These are phyloP conservation scores for Syzygium syzygioides DNA, from an alignment of 441 rosid genomes.

Conservation along the genomic window DNA sequence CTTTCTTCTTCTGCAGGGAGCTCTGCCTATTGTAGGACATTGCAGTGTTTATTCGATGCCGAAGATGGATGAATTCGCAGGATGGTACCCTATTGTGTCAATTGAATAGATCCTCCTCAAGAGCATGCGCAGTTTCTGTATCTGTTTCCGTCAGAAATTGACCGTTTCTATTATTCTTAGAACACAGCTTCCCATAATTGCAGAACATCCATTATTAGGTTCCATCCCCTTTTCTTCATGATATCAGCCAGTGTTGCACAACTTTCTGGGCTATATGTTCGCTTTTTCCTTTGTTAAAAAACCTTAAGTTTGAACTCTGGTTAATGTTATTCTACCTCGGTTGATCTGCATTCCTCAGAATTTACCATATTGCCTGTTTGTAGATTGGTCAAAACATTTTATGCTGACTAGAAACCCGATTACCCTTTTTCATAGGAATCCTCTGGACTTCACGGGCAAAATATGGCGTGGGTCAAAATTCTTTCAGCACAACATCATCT, in stretches of 20 bases:
- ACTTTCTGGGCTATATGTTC: neutral
- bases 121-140: neutral
- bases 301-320: neutral
- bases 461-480: constrained; percentile 22
- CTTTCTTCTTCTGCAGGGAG: neutral
- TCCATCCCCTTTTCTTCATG: neutral
- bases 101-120: neutral
- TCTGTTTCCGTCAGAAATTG: neutral
- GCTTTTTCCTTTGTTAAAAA: neutral
- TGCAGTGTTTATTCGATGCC: neutral
- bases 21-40: neutral
- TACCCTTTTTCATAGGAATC: constrained; percentile 34
- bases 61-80: neutral
- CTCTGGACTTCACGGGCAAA: constrained; percentile 31
- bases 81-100: neutral
- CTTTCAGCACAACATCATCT: constrained; percentile 18
- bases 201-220: neutral
- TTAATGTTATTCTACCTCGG: neutral
- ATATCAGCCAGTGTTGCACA: neutral
- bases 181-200: neutral
- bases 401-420: neutral
- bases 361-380: neutral
- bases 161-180: neutral
- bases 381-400: neutral
- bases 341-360: neutral